These are phyloP conservation scores for Vitis rotundifolia DNA, from an alignment of 164 flowering plant species.

Conservation along the genomic window DNA sequence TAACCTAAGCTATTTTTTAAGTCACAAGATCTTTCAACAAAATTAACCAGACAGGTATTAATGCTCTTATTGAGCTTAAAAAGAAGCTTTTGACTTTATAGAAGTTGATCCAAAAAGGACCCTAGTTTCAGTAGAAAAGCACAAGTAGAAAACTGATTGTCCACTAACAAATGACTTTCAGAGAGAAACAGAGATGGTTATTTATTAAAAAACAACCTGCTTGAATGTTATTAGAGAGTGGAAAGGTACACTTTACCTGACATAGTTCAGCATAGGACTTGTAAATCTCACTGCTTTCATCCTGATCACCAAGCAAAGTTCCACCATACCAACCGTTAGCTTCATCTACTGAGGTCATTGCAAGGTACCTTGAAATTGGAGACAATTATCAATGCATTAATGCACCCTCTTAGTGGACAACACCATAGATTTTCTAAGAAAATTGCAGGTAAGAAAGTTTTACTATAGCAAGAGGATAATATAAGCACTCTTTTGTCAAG, in stretches of 20 bases:
- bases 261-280: slow-evolving; percentile 83
- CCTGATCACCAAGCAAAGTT: slow-evolving; percentile 74
- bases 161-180: too few relatives aligned
- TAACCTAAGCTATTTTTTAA: too few relatives aligned
- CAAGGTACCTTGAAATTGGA: slow-evolving; percentile 54
- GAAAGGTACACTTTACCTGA: slow-evolving; percentile 50
- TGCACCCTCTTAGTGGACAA: neutral
- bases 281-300: slow-evolving; percentile 84
- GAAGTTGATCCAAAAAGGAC: too few relatives aligned
- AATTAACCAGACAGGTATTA: too few relatives aligned
- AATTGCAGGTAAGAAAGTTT: neutral
- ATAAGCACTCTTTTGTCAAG: too few relatives aligned
- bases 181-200: neutral
- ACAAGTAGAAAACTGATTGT: too few relatives aligned
- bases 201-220: neutral
- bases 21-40: too few relatives aligned
- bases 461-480: too few relatives aligned
- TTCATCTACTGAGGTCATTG: slow-evolving; percentile 56
- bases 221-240: too few relatives aligned
- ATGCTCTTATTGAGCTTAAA: too few relatives aligned
- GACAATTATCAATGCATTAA: neutral
- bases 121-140: too few relatives aligned
- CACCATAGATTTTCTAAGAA: neutral
- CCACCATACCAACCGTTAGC: slow-evolving; percentile 89
- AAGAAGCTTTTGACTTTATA: too few relatives aligned